Base-by-base conservation (phyloP, 139 green algal species). In the Microglena sp. region DNA sequence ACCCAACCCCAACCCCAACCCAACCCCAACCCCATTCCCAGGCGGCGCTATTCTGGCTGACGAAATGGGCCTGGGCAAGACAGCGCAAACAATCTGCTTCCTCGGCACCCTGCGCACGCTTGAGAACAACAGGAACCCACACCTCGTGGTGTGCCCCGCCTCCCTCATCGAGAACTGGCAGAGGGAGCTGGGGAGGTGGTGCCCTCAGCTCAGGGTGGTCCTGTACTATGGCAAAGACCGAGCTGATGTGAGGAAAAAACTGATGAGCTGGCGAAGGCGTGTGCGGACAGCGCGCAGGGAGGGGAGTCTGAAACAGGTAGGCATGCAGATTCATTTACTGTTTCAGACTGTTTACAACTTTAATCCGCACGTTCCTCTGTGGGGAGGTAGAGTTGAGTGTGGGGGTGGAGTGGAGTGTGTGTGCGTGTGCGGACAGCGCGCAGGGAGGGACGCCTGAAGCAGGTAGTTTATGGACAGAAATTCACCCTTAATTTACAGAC, bases 121-220 rank as follows among this genome's bases (percentile, higher is more conserved):
- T 35, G 15, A 15, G 4, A n/a, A n/a, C n/a, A n/a, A n/a, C n/a
- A n/a, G n/a, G n/a, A 28, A 32, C 29, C 94, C 94, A 7, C 94
- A 99, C 82, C 84, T 99, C 77, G 82, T 98, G 28, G 86, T 97
- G 45, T 91, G 92, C 57, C 93, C 93, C 32, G 95, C 97, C 64
- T 97, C 91, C 22, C 80, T 97, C 44, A 78, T 96, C 58, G 33
- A 90, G 74, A 97, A 97, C 79, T 97, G 90, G 90, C 87, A 94
- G 55, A 92, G 92, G 64, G 90, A 97, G 79, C 88, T 97, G 72
- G 70, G 66, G 29, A 71, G 83, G 28, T 97, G 92, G 87, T 97
- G 91, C 77, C 92, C 92, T 33, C 43, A 33, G 57, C 44, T 28
- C 43, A 62, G 73, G 24, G 77, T 93, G 5, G 56, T 87, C 2